A percentile compares a stretch with the other conserved stretches of the same genome.
Conservation (phyloP, 495 filamentous ascomycete species). For the Penicillium desertorum region DNA sequence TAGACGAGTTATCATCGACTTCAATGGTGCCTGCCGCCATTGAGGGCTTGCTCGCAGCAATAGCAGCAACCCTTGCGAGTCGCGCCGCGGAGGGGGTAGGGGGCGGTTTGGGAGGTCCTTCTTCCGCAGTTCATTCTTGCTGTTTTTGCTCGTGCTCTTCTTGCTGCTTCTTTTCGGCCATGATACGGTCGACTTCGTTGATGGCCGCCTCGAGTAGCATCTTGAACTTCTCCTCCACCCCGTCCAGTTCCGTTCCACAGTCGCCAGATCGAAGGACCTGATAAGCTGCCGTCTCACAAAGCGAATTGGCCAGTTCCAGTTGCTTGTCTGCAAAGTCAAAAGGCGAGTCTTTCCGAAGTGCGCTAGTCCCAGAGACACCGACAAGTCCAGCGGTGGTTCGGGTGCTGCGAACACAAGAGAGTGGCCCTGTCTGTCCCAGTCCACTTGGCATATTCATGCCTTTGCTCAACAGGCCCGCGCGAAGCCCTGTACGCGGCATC, state of each 20-base stretch:
- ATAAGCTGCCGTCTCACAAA: constrained; percentile 83
- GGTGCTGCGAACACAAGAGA: constrained; percentile 32
- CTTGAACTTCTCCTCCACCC: constrained; percentile 59
- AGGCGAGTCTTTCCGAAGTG: constrained; percentile 25
- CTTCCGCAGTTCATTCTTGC: constrained; percentile 21
- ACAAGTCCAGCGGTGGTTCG: constrained; percentile 27
- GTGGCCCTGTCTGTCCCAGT: constrained; percentile 10
- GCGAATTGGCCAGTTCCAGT: constrained; percentile 72
- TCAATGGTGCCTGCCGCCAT: constrained; percentile 35
- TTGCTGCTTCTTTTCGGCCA: constrained; percentile 36
- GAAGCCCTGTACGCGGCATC: constrained; percentile 22
- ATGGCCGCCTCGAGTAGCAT: constrained; percentile 40
- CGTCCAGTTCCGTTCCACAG: constrained; percentile 69
- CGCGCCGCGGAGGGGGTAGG: constrained; percentile 22
- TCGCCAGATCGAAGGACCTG: constrained; percentile 83
- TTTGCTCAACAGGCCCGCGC: constrained; percentile 22
- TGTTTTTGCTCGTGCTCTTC: constrained; percentile 18
- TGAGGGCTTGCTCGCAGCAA: constrained; percentile 19
- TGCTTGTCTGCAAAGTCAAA: constrained; percentile 75
- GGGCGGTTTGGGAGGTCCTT: constrained; percentile 19
- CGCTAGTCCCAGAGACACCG: constrained; percentile 14
- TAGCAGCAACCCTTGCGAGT: constrained; percentile 23
- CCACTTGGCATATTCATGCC: constrained; percentile 7
- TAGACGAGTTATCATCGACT: constrained; percentile 42
- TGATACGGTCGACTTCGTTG: constrained; percentile 43